Percentiles rank a stretch among this genome's conserved stretches.
Conservation (phyloP, 164 flowering plant genomes). For the Taxillus chinensis region DNA sequence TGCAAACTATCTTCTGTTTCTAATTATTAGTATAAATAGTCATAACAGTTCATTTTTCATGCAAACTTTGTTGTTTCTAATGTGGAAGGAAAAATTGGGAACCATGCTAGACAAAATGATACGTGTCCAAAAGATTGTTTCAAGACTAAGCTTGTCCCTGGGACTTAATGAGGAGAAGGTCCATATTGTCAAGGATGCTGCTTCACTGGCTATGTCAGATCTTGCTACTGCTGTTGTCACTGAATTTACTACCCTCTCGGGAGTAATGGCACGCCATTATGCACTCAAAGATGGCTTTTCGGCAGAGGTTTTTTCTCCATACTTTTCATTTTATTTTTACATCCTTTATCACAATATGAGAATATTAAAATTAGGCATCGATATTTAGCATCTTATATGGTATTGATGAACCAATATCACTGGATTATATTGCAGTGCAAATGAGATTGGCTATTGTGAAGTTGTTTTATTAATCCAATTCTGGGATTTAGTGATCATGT, state of each 20-base stretch:
- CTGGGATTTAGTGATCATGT: too few relatives aligned
- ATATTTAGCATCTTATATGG: too few relatives aligned
- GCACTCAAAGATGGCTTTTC: constrained; percentile 88
- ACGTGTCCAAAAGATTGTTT: constrained; percentile 49
- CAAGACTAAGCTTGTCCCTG: constrained; percentile 41
- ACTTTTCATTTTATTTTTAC: neutral
- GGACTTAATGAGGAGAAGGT: constrained; percentile 34
- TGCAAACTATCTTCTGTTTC: neutral
- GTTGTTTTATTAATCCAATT: too few relatives aligned
- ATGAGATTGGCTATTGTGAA: too few relatives aligned
- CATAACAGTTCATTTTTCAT: neutral
- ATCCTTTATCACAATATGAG: neutral
- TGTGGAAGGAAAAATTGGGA: constrained; percentile 75
- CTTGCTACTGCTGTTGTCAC: constrained; percentile 88
- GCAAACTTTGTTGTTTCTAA: neutral
- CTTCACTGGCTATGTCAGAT: constrained; percentile 91
- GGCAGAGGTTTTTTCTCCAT: constrained; percentile 36
- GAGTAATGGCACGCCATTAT: constrained; percentile 93
- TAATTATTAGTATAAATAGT: neutral
- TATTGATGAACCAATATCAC: too few relatives aligned
- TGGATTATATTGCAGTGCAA: too few relatives aligned
- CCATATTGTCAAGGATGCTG: constrained; percentile 48
- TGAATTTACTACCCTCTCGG: constrained; percentile 90
- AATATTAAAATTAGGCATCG: too few relatives aligned
- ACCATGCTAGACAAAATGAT: constrained; percentile 84